Evolutionary conservation across 352 stramenopile species (phyloP), one percentile per base, ranked within the genome.

Genomic region (Pythium apleroticum): DNA sequence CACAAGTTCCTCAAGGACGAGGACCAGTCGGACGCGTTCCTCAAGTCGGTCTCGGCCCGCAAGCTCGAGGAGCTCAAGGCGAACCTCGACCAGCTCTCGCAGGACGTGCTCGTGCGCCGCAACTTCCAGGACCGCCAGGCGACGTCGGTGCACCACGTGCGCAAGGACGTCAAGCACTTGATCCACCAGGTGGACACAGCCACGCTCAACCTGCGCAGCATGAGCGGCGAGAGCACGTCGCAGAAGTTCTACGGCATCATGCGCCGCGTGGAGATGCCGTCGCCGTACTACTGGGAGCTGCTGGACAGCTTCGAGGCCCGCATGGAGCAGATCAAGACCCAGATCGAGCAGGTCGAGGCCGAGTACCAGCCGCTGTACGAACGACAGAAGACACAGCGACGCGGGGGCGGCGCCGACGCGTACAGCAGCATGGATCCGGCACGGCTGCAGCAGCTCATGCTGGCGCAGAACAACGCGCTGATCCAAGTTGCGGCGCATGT

Each of bases 241-340:
- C 68, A 80, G 24, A 57, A 72, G 10, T 78, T 84, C 69, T 80
- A 83, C 58, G 69, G 86, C 50, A 85, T 91, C 57, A 79, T 88
- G 76, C 84, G 84, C 9, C 79, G 78, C 15, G 84, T 91, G 24
- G 80, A 90, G 53, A 90, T 89, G 80, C 86, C 86, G 39, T 95
- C 86, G 31, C 72, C 77, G 5, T 95, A 90, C 58, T 95, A 91
- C 58, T 93, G 84, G 81, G 77, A 90, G 35, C 69, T 95, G 43
- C 64, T 93, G 28, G 76, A 80, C 27, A 77, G 86, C 31, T 93
- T 88, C 46, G 86, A 95, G 52, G 62, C 68, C n/a, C 78, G 80
- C 39, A 92, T 95, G 83, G 69, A 75, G 31, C 70, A 68, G 15
- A 78, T 95, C 53, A 93, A 95, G 57, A 54, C 63, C 5, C 84